These are phyloP conservation scores for Parietichytrium sp. DNA, from an alignment of 108 stramenopile genomes.

Conservation along the genomic window DNA sequence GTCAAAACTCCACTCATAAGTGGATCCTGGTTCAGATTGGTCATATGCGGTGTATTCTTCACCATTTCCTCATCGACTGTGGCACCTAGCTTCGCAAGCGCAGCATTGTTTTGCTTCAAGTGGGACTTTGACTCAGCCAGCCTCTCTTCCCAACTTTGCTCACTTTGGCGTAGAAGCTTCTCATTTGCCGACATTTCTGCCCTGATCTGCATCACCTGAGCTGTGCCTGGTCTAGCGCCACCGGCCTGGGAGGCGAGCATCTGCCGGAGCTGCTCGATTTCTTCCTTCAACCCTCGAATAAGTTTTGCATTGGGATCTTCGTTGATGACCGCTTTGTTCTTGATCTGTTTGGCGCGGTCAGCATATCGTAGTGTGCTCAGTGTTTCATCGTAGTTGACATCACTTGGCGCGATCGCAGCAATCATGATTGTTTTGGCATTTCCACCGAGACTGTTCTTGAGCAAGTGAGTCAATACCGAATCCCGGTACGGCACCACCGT, in stretches of 20 bases:
- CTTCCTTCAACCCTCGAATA: constrained; percentile 50
- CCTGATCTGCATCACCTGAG: not conserved
- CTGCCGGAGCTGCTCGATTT: constrained; percentile 45
- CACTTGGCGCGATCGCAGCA: constrained; percentile 39
- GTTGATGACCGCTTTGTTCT: constrained; percentile 53
- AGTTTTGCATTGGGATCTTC: constrained; percentile 52
- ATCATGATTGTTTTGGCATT: constrained; percentile 52
- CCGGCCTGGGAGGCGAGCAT: not conserved
- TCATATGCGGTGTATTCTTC: constrained; percentile 2
- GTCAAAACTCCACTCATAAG: constrained; percentile 33
- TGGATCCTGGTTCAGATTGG: constrained; percentile 48
- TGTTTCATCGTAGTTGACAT: constrained; percentile 48
- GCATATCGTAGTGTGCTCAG: constrained; percentile 50
- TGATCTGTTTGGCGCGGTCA: constrained; percentile 50
- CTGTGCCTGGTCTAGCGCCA: not conserved
- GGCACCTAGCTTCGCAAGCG: not conserved
- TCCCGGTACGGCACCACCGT: constrained; percentile 42
- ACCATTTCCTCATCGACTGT: not conserved
- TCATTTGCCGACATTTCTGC: constrained; percentile 27
- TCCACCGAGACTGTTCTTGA: constrained; percentile 43
- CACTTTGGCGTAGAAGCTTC: not conserved
- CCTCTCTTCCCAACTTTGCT: constrained; percentile 14
- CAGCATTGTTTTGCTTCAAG: not conserved
- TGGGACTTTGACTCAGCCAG: constrained; percentile 13
- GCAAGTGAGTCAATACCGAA: constrained; percentile 43